Evolutionary conservation across 495 filamentous ascomycete genomes (phyloP).

Genomic region (Peziza echinospora): DNA sequence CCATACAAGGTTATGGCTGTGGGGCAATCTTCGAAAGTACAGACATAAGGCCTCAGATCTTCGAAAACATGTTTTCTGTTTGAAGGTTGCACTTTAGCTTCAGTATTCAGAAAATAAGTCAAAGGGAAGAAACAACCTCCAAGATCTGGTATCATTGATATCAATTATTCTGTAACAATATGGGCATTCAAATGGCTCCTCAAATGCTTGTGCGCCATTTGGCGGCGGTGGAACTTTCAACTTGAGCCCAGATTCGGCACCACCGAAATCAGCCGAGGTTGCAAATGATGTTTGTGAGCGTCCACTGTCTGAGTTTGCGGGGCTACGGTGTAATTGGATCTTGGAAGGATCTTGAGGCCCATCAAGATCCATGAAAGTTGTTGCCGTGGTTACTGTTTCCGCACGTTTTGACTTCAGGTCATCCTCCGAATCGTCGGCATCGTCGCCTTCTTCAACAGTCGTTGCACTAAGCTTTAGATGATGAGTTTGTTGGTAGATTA

Average conservation of each 20-base stretch:
- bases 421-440: neutral
- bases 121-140: neutral
- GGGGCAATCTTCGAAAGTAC: conserved; percentile 12
- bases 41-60: conserved; percentile 17
- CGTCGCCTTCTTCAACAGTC: neutral
- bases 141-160: neutral
- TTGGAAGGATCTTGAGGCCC: neutral
- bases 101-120: too few species aligned
- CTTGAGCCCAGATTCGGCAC: neutral
- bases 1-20: conserved; percentile 7
- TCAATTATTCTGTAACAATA: neutral
- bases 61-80: conserved; percentile 15
- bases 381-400: neutral
- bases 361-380: neutral
- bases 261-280: neutral
- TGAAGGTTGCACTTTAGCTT: neutral
- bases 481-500: neutral
- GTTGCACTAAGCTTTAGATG: neutral
- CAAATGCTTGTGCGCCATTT: neutral
- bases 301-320: neutral
- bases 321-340: neutral
- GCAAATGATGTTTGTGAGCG: neutral
- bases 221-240: neutral
- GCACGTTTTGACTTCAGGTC: neutral
- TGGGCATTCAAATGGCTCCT: neutral